Evolutionary conservation across 73 alveolate genomes (phyloP), one percentile per base, ranked within the genome.

Genomic region (Paramecium tetraurelia): DNA sequence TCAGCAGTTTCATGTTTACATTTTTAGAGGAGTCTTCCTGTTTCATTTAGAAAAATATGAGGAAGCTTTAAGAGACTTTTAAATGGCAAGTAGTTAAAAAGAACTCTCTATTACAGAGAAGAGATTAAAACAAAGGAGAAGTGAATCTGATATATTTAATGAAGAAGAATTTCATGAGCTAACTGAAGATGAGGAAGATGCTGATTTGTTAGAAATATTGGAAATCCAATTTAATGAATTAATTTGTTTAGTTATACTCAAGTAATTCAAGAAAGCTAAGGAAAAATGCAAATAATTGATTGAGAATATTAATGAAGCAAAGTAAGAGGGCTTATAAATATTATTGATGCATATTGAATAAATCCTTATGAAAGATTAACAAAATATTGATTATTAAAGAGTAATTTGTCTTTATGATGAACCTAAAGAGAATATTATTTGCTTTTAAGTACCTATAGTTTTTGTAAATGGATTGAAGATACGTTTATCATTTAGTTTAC

Each of bases 11-110:
- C 94, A 93, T 40, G 69, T 93, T 33, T 85, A 88, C n/a, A 80
- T 92, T n/a, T 93, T 63, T 57, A 40, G 92, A 80, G 96, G 94
- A 5, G 92, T 87, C 5, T 93, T 93, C 12, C 20, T 53, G 16
- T 93, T 93, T 89, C 92, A 86, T 72, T 71, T 89, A 50, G 89
- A 93, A 20, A 85, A 93, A 24, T 93, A 86, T 70, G 93, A 93
- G 89, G 93, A 93, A 18, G 92, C 96, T 8, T 24, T 86, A 29
- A 93, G 86, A n/a, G 96, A 93, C 58, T 93, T 93, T 35, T 69
- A 93, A 36, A 59, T 44, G 50, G 84, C 96, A 40, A 80, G 46
- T 44, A 80, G 90, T 57, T 53, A 20, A 22, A 89, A 71, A 21
- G 92, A 24, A 46, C 63, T 46, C 14, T 59, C 58, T 36, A 89